Conservation (phyloP, 495 filamentous ascomycete species). For the Glarea lozoyensis region DNA sequence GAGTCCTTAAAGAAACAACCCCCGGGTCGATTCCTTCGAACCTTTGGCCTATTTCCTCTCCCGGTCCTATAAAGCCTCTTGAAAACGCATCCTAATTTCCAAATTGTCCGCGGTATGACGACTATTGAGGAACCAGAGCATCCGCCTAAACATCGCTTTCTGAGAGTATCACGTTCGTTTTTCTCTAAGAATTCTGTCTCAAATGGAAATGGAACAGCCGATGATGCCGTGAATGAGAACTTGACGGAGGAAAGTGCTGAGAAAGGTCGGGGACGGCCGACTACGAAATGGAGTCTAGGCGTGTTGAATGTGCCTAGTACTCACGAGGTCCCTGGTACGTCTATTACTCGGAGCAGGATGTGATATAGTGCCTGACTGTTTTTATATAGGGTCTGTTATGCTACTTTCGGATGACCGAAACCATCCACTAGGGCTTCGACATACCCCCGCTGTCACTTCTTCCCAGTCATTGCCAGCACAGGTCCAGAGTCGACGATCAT, state of each 20-base stretch:
- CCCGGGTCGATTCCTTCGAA: too few relatives aligned
- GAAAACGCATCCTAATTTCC: too few relatives aligned
- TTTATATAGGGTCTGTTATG: conserved; percentile 61
- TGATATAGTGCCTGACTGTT: neutral
- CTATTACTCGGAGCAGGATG: neutral
- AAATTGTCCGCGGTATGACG: too few relatives aligned
- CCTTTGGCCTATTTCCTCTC: too few relatives aligned
- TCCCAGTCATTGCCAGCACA: conserved; percentile 56
- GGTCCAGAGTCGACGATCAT: conserved; percentile 13
- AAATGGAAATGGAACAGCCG: neutral
- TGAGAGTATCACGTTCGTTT: conserved; percentile 11
- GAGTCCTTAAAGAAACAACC: too few relatives aligned
- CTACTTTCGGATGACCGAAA: conserved; percentile 68
- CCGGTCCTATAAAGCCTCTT: too few relatives aligned
- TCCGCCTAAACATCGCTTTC: too few relatives aligned
- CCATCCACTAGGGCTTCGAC: conserved; percentile 71
- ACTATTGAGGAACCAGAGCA: too few relatives aligned
- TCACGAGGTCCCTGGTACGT: conserved; percentile 83
- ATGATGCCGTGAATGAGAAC: too few relatives aligned
- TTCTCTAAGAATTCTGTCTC: conserved; percentile 14
- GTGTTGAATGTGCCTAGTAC: conserved; percentile 76
- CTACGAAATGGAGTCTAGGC: conserved; percentile 63
- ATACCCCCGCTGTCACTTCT: conserved; percentile 65
- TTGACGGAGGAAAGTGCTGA: too few relatives aligned
- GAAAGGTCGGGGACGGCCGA: too few relatives aligned